phyloP scores from a whole-genome alignment of 306 rosid species.

The Trifolium subterraneum region DNA sequence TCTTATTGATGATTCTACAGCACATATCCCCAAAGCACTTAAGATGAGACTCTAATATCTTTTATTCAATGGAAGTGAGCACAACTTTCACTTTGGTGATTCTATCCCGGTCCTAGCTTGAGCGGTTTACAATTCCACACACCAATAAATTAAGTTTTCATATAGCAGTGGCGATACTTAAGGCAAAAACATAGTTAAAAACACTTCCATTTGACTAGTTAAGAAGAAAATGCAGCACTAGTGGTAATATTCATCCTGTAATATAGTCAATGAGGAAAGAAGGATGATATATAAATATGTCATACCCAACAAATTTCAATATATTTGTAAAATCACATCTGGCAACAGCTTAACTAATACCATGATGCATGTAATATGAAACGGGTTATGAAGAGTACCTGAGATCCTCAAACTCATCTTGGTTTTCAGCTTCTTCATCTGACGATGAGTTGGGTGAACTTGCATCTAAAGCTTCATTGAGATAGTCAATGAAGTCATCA shows the following conservation, averaged over 20 bases:
- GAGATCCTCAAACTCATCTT: slow-evolving; percentile 44
- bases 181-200: slow-evolving; percentile 8
- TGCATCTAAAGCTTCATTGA: slow-evolving; percentile 59
- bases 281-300: slow-evolving; percentile 2
- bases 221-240: neutral
- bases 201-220: neutral
- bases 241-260: neutral
- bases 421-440: slow-evolving; percentile 39
- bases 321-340: slow-evolving; percentile 6
- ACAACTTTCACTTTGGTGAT: neutral
- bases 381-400: slow-evolving; percentile 46
- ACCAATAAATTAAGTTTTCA: slow-evolving; percentile 24
- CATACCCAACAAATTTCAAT: slow-evolving; percentile 10
- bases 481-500: slow-evolving; percentile 67
- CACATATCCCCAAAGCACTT: neutral
- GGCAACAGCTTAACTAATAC: neutral
- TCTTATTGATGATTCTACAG: neutral
- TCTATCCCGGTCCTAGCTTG: neutral
- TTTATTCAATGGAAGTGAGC: neutral
- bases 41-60: neutral
- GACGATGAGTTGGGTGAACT: slow-evolving; percentile 49
- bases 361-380: slow-evolving; percentile 25
- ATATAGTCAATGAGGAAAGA: slow-evolving; percentile 1
- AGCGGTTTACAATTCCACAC: neutral
- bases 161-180: neutral